A percentile compares a stretch with the other conserved stretches of the same genome.
phyloP scores from a whole-genome alignment of 1,139 yeast species.

The Debaryomyces robertsiae region DNA sequence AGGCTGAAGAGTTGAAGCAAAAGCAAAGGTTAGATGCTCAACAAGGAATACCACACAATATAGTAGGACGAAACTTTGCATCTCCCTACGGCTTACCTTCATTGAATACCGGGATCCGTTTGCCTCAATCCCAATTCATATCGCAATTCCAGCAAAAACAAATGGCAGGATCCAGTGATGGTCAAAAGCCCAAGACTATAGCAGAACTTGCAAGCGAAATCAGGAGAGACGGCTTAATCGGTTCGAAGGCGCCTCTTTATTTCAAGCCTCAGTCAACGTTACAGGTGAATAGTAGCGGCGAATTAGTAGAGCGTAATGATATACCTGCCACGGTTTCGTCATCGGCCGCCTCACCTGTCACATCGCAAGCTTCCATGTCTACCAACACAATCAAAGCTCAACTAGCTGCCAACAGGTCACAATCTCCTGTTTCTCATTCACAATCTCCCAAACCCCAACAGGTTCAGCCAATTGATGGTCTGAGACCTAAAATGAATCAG shows the following conservation, averaged over 20 bases:
- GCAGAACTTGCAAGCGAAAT: constrained; percentile 61
- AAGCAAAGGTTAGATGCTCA: constrained; percentile 38
- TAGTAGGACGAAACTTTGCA: constrained; percentile 29
- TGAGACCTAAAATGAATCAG: constrained; percentile 36
- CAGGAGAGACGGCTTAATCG: constrained; percentile 38
- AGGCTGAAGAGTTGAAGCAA: constrained; percentile 53
- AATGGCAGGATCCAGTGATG: constrained; percentile 18
- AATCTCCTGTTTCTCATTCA: constrained; percentile 19
- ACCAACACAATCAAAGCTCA: constrained; percentile 49
- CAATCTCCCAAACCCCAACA: constrained; percentile 14
- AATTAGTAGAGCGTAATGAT: constrained; percentile 12
- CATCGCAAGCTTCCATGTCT: constrained; percentile 14
- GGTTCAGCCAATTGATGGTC: constrained; percentile 10
- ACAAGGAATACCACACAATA: constrained; percentile 28
- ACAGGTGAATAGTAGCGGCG: constrained; percentile 15
- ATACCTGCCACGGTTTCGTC: constrained; percentile 13
- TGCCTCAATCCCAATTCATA: constrained; percentile 30
- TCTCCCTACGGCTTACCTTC: constrained; percentile 30
- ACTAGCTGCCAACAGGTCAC: constrained; percentile 53
- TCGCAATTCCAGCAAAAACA: constrained; percentile 27
- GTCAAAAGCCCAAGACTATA: constrained; percentile 49
- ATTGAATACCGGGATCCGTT: constrained; percentile 15
- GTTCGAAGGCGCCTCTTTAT: constrained; percentile 38
- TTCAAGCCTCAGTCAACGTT: constrained; percentile 31
- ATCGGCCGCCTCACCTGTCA: constrained; percentile 4